A percentile compares a stretch with the other conserved stretches of the same genome.
These are phyloP conservation scores for Globisporangium carolinianum DNA, from an alignment of 352 stramenopile species.

Conservation along the genomic window DNA sequence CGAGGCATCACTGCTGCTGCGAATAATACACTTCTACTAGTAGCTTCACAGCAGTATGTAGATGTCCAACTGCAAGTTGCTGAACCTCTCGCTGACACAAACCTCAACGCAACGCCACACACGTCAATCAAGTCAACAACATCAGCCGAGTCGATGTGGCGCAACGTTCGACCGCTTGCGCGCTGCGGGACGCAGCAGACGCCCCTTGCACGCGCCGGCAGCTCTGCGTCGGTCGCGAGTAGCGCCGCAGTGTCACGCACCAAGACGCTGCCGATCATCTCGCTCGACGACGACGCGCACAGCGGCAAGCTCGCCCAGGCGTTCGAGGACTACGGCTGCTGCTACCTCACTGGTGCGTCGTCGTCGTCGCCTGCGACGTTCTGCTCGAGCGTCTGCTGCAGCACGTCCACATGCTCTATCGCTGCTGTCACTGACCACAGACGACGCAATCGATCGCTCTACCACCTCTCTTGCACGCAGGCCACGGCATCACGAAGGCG, in stretches of 20 bases:
- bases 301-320: slow-evolving; percentile 39
- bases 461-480: slow-evolving; percentile 3
- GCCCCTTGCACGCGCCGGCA: slow-evolving; percentile 3
- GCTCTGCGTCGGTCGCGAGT: not conserved
- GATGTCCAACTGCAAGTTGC: too few relatives aligned
- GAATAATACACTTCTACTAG: too few relatives aligned
- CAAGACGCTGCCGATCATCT: slow-evolving; percentile 38
- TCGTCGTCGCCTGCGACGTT: not conserved
- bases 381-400: not conserved
- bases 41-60: too few relatives aligned
- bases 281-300: slow-evolving; percentile 44
- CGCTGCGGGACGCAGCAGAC: slow-evolving; percentile 1
- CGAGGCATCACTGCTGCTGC: too few relatives aligned
- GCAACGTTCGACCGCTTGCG: not conserved
- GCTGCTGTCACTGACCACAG: not conserved
- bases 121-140: too few relatives aligned
- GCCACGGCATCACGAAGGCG: slow-evolving; percentile 45
- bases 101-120: too few relatives aligned
- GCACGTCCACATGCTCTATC: not conserved
- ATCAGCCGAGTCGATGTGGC: not conserved
- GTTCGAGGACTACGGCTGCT: slow-evolving; percentile 68
- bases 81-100: too few relatives aligned
- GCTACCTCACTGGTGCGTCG: slow-evolving; percentile 43
- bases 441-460: not conserved
- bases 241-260: slow-evolving; percentile 9